phyloP scores from a whole-genome alignment of 805 yeast genomes.

The Cyberlindnera mississippiensis region DNA sequence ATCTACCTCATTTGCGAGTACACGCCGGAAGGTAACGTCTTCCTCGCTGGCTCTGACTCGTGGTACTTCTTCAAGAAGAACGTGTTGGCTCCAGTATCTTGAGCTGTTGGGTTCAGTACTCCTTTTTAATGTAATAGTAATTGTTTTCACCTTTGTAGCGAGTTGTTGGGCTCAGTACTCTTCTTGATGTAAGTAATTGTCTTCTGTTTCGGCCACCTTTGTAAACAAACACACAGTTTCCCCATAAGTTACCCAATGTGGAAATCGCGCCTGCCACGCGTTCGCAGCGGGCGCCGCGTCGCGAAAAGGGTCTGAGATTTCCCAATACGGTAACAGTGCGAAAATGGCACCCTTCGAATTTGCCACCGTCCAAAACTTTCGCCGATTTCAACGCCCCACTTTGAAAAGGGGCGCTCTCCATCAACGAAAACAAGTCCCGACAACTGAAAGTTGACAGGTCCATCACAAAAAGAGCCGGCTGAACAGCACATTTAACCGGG shows the following conservation, averaged over 20 bases:
- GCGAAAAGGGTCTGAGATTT: not conserved
- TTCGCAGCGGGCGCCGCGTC: too few species aligned
- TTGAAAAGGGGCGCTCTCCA: too few species aligned
- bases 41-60: slow-evolving; percentile 26
- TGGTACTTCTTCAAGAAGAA: slow-evolving; percentile 38
- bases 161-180: too few species aligned
- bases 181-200: too few species aligned
- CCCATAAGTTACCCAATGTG: too few species aligned
- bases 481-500: too few species aligned
- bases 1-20: slow-evolving; percentile 73
- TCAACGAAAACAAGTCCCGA: too few species aligned
- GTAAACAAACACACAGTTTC: too few species aligned
- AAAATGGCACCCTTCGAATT: slow-evolving; percentile 10
- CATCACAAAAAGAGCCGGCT: too few species aligned
- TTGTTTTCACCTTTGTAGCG: not conserved
- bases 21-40: slow-evolving; percentile 48
- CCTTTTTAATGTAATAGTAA: not conserved
- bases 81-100: slow-evolving; percentile 35
- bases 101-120: not conserved
- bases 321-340: slow-evolving; percentile 3
- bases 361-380: slow-evolving; percentile 9
- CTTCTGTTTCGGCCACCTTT: too few species aligned
- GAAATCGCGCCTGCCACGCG: too few species aligned
- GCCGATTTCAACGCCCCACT: not conserved
- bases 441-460: too few species aligned